Evolutionary conservation across 2,329 filamentous ascomycete genomes (phyloP).

Genomic region (Aaosphaeria arxii): DNA sequence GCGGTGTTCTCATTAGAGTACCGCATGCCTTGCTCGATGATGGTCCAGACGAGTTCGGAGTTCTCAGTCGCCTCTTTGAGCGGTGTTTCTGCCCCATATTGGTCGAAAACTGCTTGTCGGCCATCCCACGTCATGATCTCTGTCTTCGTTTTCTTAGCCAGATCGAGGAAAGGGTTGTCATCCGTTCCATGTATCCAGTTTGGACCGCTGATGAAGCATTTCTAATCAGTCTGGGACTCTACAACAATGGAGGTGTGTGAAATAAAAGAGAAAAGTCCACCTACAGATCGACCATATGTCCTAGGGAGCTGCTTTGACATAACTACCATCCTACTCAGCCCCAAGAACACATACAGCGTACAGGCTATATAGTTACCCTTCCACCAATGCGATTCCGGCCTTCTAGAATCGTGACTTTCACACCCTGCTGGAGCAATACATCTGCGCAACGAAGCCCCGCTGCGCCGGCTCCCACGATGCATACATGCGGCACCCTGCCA

Average conservation of each 20-base stretch:
- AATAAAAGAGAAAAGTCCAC: conserved; percentile 15
- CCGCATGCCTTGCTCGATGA: conserved; percentile 66
- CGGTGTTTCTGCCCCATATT: conserved; percentile 53
- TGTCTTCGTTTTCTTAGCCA: conserved; percentile 62
- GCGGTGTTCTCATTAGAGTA: conserved; percentile 58
- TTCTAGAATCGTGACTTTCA: conserved; percentile 67
- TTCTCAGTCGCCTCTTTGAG: conserved; percentile 36
- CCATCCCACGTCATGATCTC: conserved; percentile 52
- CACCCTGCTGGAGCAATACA: conserved; percentile 61
- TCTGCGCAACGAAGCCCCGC: conserved; percentile 70
- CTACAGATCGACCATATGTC: conserved; percentile 57
- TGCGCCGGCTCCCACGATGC: conserved; percentile 68
- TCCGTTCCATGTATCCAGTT: conserved; percentile 78
- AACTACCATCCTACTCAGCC: conserved; percentile 33
- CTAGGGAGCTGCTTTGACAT: conserved; percentile 47
- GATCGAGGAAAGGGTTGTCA: conserved; percentile 66
- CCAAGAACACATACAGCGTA: too few relatives aligned
- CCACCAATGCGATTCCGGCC: conserved; percentile 66
- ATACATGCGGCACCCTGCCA: conserved; percentile 53
- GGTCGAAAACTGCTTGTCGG: conserved; percentile 55
- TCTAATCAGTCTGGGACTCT: background rate
- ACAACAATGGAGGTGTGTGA: too few relatives aligned
- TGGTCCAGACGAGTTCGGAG: conserved; percentile 61
- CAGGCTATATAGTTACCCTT: conserved; percentile 43
- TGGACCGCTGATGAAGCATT: conserved; percentile 52